Evolutionary conservation across 257 asterid species (phyloP).

Genomic region (Nicotiana paniculata): DNA sequence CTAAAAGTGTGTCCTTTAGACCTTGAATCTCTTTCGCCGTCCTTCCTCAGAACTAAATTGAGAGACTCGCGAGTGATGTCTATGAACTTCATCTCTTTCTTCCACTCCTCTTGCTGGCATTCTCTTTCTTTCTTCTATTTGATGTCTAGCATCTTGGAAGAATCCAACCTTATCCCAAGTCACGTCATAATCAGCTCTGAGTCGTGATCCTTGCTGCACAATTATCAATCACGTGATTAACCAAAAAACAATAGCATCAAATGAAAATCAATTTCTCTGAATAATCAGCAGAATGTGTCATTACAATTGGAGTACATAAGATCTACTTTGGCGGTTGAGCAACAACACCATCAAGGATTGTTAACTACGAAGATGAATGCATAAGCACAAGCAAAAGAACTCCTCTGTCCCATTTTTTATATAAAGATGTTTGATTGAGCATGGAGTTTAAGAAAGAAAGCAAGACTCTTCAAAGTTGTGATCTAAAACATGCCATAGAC

Average conservation of each 20-base stretch:
- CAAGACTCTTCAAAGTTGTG: background rate
- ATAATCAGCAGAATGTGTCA: background rate
- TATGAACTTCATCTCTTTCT: constrained; percentile 41
- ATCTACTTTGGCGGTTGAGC: background rate
- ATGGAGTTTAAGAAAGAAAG: background rate
- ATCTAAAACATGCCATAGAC: background rate
- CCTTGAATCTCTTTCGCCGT: constrained; percentile 76
- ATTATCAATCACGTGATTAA: constrained; percentile 8
- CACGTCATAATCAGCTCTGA: constrained; percentile 84
- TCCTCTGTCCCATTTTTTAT: background rate
- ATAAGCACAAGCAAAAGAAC: background rate
- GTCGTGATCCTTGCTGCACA: constrained; percentile 86
- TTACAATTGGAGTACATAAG: background rate
- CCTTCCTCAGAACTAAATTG: constrained; percentile 51
- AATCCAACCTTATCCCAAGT: constrained; percentile 76
- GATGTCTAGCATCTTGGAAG: constrained; percentile 47
- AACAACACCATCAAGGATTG: background rate
- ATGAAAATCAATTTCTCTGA: background rate
- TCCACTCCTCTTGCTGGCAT: constrained; percentile 31
- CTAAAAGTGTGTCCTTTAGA: constrained; percentile 9
- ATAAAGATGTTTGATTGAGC: background rate
- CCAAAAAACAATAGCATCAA: background rate
- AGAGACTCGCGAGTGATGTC: constrained; percentile 34
- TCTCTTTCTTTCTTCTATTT: constrained; percentile 52
- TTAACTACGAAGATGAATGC: background rate